These are phyloP conservation scores for Diaporthe vexans DNA, from an alignment of 2,329 filamentous ascomycete species.

Conservation along the genomic window DNA sequence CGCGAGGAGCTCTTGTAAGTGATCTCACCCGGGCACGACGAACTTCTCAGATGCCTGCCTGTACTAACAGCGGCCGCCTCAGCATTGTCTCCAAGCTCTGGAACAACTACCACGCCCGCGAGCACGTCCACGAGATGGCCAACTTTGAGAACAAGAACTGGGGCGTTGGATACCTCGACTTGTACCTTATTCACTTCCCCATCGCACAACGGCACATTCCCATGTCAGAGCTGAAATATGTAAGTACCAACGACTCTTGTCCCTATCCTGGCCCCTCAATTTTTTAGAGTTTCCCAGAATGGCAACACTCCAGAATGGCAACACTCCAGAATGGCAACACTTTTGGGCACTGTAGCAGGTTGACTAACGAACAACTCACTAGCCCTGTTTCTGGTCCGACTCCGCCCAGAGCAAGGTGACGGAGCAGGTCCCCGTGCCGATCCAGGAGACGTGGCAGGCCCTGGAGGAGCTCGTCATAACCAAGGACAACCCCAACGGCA, in stretches of 20 bases:
- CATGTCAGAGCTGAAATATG: conserved; percentile 78
- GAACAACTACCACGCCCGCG: conserved; percentile 73
- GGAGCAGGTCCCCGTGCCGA: conserved; percentile 75
- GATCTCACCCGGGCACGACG: background rate
- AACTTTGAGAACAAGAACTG: conserved; percentile 71
- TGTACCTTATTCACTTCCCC: conserved; percentile 92
- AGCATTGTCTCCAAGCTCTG: conserved; percentile 75
- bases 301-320: too few relatives aligned
- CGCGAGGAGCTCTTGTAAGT: conserved; percentile 70
- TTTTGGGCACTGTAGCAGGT: too few relatives aligned
- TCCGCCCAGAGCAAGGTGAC: conserved; percentile 73
- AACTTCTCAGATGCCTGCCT: background rate
- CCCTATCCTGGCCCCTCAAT: too few relatives aligned
- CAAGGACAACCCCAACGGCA: conserved; percentile 54
- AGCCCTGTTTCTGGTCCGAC: conserved; percentile 79
- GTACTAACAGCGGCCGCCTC: background rate
- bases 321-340: too few relatives aligned
- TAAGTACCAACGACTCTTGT: background rate
- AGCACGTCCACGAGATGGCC: conserved; percentile 73
- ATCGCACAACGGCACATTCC: conserved; percentile 88
- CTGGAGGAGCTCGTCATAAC: conserved; percentile 81
- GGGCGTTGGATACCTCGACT: conserved; percentile 88
- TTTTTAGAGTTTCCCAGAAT: too few relatives aligned
- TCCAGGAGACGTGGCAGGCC: conserved; percentile 86
- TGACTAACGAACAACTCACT: too few relatives aligned